phyloP scores from a whole-genome alignment of 2,329 filamentous ascomycete species.

The Fusarium gaditjirri region DNA sequence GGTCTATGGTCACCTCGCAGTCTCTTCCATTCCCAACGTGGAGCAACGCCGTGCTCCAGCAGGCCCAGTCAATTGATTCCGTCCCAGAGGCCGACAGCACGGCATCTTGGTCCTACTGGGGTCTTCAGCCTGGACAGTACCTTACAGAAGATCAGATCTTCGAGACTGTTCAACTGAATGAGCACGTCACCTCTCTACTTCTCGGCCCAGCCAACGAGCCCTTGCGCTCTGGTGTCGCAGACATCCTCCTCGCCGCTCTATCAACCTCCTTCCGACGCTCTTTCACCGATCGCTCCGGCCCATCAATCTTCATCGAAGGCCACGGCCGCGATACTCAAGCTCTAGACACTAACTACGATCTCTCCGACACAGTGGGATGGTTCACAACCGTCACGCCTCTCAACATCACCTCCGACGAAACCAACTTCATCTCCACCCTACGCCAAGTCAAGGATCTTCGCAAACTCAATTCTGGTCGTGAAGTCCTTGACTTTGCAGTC shows the following conservation, averaged over 20 bases:
- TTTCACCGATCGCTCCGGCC: neutral
- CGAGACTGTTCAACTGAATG: neutral
- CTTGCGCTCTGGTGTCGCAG: neutral
- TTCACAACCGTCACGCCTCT: neutral
- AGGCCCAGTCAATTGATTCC: fast-evolving
- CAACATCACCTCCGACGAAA: fast-evolving
- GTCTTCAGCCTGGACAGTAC: neutral
- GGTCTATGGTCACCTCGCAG: neutral
- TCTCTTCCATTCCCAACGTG: neutral
- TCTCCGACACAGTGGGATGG: neutral
- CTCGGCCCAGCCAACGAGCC: neutral
- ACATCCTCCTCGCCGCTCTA: neutral
- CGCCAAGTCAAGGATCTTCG: neutral
- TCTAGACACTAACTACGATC: neutral
- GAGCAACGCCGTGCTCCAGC: neutral
- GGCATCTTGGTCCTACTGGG: neutral
- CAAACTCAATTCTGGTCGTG: neutral
- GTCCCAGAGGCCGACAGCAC: fast-evolving
- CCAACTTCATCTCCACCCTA: neutral
- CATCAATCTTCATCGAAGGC: neutral
- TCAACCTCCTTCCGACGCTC: neutral
- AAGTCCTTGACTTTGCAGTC: neutral
- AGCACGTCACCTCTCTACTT: neutral
- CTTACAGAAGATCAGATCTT: neutral
- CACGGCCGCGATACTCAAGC: neutral